Evolutionary conservation across 2,329 filamentous ascomycete genomes (phyloP).

Genomic region (Blastomyces emzantsi): DNA sequence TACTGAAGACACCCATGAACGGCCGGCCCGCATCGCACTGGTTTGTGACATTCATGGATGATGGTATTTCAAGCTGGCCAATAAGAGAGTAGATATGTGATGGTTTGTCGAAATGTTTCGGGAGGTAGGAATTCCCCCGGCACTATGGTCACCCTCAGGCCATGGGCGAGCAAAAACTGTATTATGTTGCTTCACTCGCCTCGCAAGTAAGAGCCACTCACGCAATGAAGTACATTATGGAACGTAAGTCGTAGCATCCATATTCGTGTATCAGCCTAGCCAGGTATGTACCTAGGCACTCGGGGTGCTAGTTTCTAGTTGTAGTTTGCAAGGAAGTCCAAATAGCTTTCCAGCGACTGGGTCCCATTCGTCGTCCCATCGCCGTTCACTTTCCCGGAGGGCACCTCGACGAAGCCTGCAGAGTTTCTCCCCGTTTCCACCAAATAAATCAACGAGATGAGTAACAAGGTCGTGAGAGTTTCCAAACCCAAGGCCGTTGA

Average conservation of each 20-base stretch:
- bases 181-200: background rate
- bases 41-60: background rate
- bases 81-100: background rate
- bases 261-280: background rate
- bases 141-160: background rate
- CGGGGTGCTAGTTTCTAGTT: background rate
- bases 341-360: constrained; percentile 66
- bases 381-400: constrained; percentile 58
- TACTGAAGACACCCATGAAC: too few relatives aligned
- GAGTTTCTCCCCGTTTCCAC: constrained; percentile 46
- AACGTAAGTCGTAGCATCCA: background rate
- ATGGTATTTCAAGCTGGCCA: background rate
- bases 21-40: too few relatives aligned
- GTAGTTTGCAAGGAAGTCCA: constrained; percentile 30
- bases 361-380: constrained; percentile 95
- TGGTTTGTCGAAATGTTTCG: background rate
- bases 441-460: constrained; percentile 58
- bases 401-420: constrained; percentile 58
- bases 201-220: background rate
- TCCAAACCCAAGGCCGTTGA: constrained; percentile 79
- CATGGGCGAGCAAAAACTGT: background rate
- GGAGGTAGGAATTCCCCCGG: background rate
- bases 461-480: constrained; percentile 56
- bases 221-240: background rate
- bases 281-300: background rate